phyloP scores from a whole-genome alignment of 108 stramenopile species.

The Pseudonitzschia multiseries region DNA sequence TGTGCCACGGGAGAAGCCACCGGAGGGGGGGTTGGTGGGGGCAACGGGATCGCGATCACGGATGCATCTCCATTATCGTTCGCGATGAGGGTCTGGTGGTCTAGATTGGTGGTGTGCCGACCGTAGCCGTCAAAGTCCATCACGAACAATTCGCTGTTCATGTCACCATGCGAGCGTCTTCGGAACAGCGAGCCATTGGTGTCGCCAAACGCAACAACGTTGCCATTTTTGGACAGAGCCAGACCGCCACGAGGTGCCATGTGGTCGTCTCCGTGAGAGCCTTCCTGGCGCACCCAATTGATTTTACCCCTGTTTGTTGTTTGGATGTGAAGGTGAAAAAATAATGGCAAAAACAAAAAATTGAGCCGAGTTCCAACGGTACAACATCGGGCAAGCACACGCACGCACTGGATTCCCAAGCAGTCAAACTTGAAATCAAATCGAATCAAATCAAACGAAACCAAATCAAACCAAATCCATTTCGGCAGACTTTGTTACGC shows the following conservation, averaged over 20 bases:
- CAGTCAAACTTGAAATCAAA: no score
- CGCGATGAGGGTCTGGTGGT: no score
- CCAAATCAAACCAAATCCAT: no score
- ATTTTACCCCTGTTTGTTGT: slow-evolving; percentile 23
- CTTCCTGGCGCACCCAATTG: slow-evolving; percentile 39
- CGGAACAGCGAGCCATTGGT: slow-evolving; percentile 43
- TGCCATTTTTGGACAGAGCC: slow-evolving; percentile 23
- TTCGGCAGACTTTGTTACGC: no score
- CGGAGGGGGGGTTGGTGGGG: background rate
- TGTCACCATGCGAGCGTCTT: background rate
- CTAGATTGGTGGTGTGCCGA: background rate
- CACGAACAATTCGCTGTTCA: slow-evolving; percentile 19
- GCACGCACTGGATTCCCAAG: no score
- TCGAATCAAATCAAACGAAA: no score
- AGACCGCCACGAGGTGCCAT: slow-evolving; percentile 41
- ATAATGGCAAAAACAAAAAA: background rate
- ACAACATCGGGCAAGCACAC: no score
- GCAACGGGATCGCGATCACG: background rate
- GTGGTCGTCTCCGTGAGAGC: slow-evolving; percentile 38
- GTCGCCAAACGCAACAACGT: slow-evolving; percentile 46
- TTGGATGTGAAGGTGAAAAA: background rate
- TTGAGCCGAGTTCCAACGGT: no score
- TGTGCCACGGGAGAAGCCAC: background rate
- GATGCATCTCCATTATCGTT: no score
- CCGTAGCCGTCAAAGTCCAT: slow-evolving; percentile 20